Evolutionary conservation across 208 protist genomes (phyloP).

Genomic region (Leishmania turanica): DNA sequence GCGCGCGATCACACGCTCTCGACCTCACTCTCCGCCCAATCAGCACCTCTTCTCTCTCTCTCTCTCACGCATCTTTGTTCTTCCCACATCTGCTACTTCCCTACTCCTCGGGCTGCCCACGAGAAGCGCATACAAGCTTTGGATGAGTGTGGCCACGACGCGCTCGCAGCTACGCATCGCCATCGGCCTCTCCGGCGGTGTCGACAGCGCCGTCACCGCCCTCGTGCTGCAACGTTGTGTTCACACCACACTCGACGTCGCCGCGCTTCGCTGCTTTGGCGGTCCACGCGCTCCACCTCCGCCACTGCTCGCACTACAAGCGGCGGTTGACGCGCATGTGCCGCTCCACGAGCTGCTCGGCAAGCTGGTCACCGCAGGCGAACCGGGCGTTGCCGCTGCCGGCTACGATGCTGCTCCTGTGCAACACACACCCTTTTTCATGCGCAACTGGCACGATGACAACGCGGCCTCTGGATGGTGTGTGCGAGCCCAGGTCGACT

Average conservation of each 20-base stretch:
- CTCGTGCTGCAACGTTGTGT: conserved; percentile 67
- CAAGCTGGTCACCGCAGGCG: neutral
- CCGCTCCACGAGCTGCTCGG: conserved; percentile 13
- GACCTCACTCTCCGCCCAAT: neutral
- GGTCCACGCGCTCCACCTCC: conserved; percentile 1
- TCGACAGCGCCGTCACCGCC: conserved; percentile 79
- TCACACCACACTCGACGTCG: conserved; percentile 46
- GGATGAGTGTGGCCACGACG: neutral
- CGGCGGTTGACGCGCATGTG: conserved; percentile 3
- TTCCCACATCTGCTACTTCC: neutral
- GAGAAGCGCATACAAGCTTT: neutral
- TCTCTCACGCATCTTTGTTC: neutral
- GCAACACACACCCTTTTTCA: conserved; percentile 52
- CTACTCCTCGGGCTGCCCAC: neutral
- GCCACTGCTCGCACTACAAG: neutral
- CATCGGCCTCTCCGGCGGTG: conserved; percentile 77
- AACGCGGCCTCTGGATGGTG: conserved; percentile 51
- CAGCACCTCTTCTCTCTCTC: neutral
- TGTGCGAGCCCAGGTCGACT: conserved; percentile 47
- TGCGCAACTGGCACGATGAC: conserved; percentile 73
- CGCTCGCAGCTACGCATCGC: conserved; percentile 43
- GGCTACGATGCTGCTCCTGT: conserved; percentile 10
- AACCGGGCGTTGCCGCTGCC: neutral
- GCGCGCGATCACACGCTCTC: neutral
- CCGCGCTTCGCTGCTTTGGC: conserved; percentile 42